These are phyloP conservation scores for Cercospora citrullina DNA, from an alignment of 2,329 filamentous ascomycete species.

Conservation along the genomic window DNA sequence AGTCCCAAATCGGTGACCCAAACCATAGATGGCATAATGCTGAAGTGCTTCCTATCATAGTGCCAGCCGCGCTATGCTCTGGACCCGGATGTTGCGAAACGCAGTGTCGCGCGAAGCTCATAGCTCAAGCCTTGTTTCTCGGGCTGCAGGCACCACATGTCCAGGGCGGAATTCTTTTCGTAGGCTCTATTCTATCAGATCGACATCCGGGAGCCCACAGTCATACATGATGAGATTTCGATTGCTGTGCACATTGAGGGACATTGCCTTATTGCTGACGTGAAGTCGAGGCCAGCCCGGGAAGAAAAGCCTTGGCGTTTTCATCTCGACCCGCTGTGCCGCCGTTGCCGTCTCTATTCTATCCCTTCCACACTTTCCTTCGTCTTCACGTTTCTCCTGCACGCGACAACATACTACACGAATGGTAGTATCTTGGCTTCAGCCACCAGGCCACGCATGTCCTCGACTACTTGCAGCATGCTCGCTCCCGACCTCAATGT, in stretches of 20 bases:
- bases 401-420: background rate
- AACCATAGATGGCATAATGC: background rate
- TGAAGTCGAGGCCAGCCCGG: background rate
- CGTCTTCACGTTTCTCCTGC: background rate
- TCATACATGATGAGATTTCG: background rate
- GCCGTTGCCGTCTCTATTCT: background rate
- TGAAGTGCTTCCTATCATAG: background rate
- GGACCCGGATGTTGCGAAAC: background rate
- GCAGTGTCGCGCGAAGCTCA: background rate
- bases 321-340: background rate
- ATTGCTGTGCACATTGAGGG: background rate
- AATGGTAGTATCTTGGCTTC: background rate
- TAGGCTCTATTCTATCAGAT: background rate
- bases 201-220: background rate
- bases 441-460: background rate
- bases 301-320: background rate
- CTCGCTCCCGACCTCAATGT: background rate
- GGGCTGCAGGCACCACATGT: background rate
- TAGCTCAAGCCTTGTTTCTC: background rate
- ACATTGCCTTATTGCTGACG: background rate
- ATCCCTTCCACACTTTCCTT: background rate
- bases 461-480: background rate
- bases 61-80: background rate
- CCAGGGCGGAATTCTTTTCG: background rate
- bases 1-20: background rate